Evolutionary conservation across 257 asterid genomes (phyloP), one percentile per base, ranked within the genome.

Genomic region (Forsythia suspensa): DNA sequence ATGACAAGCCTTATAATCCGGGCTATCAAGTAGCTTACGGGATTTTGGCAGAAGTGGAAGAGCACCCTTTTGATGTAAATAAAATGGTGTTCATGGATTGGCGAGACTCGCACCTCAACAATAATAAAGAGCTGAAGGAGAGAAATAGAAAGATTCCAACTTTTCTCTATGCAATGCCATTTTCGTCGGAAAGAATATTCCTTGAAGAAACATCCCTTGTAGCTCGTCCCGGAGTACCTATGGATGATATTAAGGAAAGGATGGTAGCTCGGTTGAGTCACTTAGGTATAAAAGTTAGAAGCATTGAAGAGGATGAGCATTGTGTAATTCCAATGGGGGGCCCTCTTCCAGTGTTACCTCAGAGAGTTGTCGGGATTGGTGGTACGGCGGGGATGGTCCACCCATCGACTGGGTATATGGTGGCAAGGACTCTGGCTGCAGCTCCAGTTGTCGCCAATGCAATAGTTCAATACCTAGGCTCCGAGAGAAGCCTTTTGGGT

Each of bases 341-440:
- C 6, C 97, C 99, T 10, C 94, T 96, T 71, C 99, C 99, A 0
- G 90, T 96, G 21, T 61, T 96, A 78, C 99, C 99, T 66, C 99
- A 96, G 73, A 84, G 99, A 72, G 97, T 95, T 0, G 85, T 95
- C 2, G 98, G 99, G 79, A 93, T 94, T 12, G 99, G 99, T 5
- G 99, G 99, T 51, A 96, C 99, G 13, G 97, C 98, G 0, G 99
- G 98, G n/a, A 94, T 96, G 99, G 99, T 96, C 81, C 99, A 94
- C 74, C 99, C 99, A 18, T 94, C 99, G 9, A 96, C 99, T 0
- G 99, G 99, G 36, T 96, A 94, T 79, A 96, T 96, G 99, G 99
- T 96, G 43, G 97, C 99, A n/a, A 78, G 99, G 85, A 96, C 99
- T 69, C 80, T 96, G 44, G 99, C 99, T 20, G 98, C 98, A 29